phyloP scores from a whole-genome alignment of 495 filamentous ascomycete species.

The Pseudotulostoma volvatum region DNA sequence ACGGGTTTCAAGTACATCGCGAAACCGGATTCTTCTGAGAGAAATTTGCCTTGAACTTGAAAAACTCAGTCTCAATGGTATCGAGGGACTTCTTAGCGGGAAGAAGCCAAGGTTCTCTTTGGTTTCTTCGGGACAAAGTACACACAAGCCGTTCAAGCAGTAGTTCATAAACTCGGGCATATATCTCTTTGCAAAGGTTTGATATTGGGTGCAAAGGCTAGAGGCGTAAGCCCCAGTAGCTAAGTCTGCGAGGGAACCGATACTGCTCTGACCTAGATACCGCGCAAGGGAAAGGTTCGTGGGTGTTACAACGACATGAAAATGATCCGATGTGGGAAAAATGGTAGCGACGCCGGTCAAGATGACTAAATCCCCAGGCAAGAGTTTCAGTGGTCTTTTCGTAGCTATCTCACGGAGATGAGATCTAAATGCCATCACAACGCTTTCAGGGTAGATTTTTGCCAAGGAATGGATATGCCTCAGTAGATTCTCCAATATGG shows the following conservation, averaged over 20 bases:
- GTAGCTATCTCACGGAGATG: conserved; percentile 50
- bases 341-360: conserved; percentile 69
- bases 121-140: conserved; percentile 40
- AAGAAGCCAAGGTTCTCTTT: conserved; percentile 33
- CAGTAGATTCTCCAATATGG: conserved; percentile 47
- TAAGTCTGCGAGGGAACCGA: conserved; percentile 44
- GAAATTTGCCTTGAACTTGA: conserved; percentile 14
- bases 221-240: conserved; percentile 61
- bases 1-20: conserved; percentile 33
- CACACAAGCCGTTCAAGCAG: conserved; percentile 54
- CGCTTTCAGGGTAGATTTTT: conserved; percentile 60
- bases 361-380: conserved; percentile 59
- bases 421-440: conserved; percentile 58
- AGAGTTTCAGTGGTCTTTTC: conserved; percentile 41
- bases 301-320: conserved; percentile 83
- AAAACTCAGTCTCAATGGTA: conserved; percentile 32
- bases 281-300: conserved; percentile 65
- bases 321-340: conserved; percentile 92
- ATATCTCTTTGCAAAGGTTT: conserved; percentile 63
- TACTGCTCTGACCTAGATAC: conserved; percentile 64
- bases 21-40: conserved; percentile 25
- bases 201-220: conserved; percentile 65
- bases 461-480: conserved; percentile 77
- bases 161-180: conserved; percentile 80
- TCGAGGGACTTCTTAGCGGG: conserved; percentile 41